These are phyloP conservation scores for Cystoisospora suis DNA, from an alignment of 169 alveolate genomes.

Conservation along the genomic window DNA sequence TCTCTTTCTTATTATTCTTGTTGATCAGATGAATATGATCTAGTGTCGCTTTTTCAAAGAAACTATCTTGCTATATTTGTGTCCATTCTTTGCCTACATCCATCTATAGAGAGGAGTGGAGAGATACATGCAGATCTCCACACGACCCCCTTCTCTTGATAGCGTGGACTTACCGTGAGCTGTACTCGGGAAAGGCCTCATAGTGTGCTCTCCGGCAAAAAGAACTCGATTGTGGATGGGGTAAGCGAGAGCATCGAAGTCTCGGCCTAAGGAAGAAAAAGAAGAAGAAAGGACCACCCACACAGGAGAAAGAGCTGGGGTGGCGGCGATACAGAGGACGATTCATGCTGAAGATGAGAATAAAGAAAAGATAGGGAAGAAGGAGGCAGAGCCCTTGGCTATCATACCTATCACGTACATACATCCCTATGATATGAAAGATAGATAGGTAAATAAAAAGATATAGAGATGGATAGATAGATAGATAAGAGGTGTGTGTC, in stretches of 20 bases:
- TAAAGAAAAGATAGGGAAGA: background rate
- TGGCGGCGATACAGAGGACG: too few relatives aligned
- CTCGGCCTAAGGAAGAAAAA: slow-evolving; percentile 3
- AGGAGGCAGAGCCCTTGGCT: background rate
- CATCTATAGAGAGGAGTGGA: background rate
- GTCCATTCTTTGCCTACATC: too few relatives aligned
- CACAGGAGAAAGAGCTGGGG: too few relatives aligned
- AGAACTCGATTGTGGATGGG: slow-evolving; percentile 41
- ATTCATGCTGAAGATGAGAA: too few relatives aligned
- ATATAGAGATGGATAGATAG: background rate
- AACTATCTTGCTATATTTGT: background rate
- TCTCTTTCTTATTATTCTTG: too few relatives aligned
- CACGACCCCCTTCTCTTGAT: background rate
- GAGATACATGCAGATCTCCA: background rate
- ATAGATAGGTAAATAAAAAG: background rate
- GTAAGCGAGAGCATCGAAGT: slow-evolving; percentile 44
- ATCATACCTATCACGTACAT: background rate
- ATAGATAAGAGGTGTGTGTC: too few relatives aligned
- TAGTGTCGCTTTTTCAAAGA: too few relatives aligned
- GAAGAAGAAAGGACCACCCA: too few relatives aligned
- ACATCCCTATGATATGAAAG: background rate
- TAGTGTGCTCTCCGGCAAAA: slow-evolving; percentile 65
- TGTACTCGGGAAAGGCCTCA: slow-evolving; percentile 54
- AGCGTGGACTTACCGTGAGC: slow-evolving; percentile 50
- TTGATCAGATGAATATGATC: too few relatives aligned